Evolutionary conservation across 2,329 filamentous ascomycete genomes (phyloP).

Genomic region (Paraphoma sp.): DNA sequence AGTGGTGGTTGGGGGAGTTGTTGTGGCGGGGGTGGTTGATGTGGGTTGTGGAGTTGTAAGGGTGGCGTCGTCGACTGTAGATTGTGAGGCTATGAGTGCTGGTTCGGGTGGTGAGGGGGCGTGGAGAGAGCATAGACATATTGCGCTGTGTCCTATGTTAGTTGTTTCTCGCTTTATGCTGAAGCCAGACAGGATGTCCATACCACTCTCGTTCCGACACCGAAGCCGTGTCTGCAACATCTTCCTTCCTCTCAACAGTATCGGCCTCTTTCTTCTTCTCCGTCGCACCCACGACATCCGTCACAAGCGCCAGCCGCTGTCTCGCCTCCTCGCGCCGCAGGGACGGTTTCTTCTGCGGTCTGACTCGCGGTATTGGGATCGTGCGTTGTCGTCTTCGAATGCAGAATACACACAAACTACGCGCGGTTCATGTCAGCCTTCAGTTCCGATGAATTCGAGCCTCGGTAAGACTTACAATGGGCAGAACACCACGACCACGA

Average conservation of each 20-base stretch:
- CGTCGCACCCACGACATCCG: slow-evolving; percentile 19
- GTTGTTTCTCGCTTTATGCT: not conserved
- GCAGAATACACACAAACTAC: slow-evolving; percentile 29
- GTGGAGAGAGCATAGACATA: slow-evolving; percentile 39
- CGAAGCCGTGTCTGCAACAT: slow-evolving; percentile 20
- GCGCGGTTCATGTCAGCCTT: not conserved
- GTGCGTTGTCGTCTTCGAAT: slow-evolving; percentile 20
- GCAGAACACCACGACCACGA: slow-evolving; percentile 33
- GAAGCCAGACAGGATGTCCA: not conserved
- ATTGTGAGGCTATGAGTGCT: slow-evolving; percentile 22
- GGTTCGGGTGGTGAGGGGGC: slow-evolving; percentile 36
- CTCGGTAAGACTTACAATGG: slow-evolving; percentile 33
- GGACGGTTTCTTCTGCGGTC: slow-evolving; percentile 21
- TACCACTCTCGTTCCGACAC: slow-evolving; percentile 37
- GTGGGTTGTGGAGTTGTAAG: not conserved
- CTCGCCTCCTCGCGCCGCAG: slow-evolving; percentile 28
- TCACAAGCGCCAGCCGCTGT: slow-evolving; percentile 27
- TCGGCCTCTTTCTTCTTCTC: not conserved
- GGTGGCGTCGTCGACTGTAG: slow-evolving; percentile 9
- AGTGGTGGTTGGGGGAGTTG: not conserved
- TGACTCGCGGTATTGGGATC: slow-evolving; percentile 1
- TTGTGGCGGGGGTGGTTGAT: too few species aligned
- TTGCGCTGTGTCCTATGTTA: slow-evolving; percentile 29
- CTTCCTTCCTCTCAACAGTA: not conserved
- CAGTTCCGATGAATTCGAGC: not conserved